phyloP scores from a whole-genome alignment of 169 alveolate species.

The Eimeria nieschulzi region DNA sequence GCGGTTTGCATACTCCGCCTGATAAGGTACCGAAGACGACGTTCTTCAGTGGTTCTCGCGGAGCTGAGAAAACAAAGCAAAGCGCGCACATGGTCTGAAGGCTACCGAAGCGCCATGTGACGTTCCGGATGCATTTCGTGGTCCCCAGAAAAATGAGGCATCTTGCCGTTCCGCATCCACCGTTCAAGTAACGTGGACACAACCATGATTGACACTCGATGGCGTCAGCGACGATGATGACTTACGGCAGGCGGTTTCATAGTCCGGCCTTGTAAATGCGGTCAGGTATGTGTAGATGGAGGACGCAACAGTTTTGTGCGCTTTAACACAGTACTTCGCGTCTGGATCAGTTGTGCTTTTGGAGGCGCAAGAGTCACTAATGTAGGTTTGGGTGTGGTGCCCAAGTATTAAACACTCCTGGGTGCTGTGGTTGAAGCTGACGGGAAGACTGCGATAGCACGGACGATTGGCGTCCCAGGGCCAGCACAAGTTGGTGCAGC shows the following conservation, averaged over 20 bases:
- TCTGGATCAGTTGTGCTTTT: conserved; percentile 7
- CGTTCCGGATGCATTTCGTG: too few species aligned
- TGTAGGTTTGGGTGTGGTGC: conserved; percentile 69
- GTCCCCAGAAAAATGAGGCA: neutral
- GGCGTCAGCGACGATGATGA: neutral
- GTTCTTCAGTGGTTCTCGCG: conserved; percentile 68
- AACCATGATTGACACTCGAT: neutral
- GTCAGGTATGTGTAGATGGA: conserved; percentile 68
- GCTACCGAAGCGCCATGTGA: too few species aligned
- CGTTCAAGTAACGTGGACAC: neutral
- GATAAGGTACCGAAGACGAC: conserved; percentile 53
- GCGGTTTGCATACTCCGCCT: conserved; percentile 42
- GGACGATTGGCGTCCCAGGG: conserved; percentile 39
- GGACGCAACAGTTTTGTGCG: conserved; percentile 64
- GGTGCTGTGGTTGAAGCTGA: conserved; percentile 56
- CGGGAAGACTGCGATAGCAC: conserved; percentile 76
- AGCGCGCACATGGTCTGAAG: neutral
- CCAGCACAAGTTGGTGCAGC: conserved; percentile 78
- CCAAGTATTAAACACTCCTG: conserved; percentile 75
- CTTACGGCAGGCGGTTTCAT: conserved; percentile 79
- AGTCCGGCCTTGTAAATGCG: conserved; percentile 75
- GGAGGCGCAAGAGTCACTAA: conserved; percentile 36
- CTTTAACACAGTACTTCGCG: conserved; percentile 67
- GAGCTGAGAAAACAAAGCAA: conserved; percentile 28
- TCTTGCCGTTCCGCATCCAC: neutral